phyloP scores from a whole-genome alignment of 140 eudicot species.

The Anethum foeniculum region DNA sequence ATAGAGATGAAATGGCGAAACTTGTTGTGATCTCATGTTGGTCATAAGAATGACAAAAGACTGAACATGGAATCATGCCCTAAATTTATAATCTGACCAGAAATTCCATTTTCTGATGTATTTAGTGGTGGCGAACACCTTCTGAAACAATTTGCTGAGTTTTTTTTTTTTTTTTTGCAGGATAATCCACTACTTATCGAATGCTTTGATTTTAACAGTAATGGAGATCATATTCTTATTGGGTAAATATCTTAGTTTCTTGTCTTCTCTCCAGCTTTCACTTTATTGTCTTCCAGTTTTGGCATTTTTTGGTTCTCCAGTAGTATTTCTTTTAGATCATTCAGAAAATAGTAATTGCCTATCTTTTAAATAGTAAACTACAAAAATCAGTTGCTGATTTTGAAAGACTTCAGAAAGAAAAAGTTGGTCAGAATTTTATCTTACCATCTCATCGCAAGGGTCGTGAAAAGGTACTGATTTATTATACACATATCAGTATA shows the following conservation, averaged over 20 bases:
- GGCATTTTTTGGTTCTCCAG: neutral
- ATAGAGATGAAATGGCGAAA: neutral
- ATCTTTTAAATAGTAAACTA: slow-evolving; percentile 42
- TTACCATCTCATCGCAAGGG: slow-evolving; percentile 40
- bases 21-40: neutral
- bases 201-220: slow-evolving; percentile 85
- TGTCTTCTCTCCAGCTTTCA: neutral
- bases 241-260: slow-evolving; percentile 48
- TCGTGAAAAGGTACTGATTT: slow-evolving; percentile 53
- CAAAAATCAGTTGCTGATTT: slow-evolving; percentile 62
- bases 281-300: neutral
- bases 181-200: slow-evolving; percentile 73
- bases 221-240: slow-evolving; percentile 67
- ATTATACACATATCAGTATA: neutral
- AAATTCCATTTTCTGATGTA: neutral
- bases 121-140: too few relatives aligned
- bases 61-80: neutral
- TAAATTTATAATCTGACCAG: neutral
- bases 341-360: too few relatives aligned
- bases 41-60: neutral
- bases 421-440: slow-evolving; percentile 47
- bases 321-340: neutral
- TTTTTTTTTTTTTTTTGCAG: slow-evolving; percentile 25
- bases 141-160: neutral
- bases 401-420: slow-evolving; percentile 51